Evolutionary conservation across 179 eudicot genomes (phyloP).

Genomic region (Vitellaria paradoxa): DNA sequence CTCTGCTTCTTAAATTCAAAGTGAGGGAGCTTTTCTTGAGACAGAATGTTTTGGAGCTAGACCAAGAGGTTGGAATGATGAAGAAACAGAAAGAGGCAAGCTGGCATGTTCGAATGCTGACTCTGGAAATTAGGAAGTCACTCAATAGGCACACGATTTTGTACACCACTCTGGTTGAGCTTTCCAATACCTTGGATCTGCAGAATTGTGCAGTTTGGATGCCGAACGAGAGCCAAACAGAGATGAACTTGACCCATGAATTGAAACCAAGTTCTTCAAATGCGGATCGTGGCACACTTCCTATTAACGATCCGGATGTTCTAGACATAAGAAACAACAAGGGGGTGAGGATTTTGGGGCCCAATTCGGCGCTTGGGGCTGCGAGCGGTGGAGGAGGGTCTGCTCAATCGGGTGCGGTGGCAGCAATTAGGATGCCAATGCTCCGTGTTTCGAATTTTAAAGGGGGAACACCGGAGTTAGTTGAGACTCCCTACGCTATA

Average conservation of each 20-base stretch:
- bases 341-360: constrained; percentile 54
- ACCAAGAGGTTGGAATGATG: constrained; percentile 82
- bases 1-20: constrained; percentile 71
- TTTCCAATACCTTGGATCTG: constrained; percentile 71
- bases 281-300: constrained; percentile 30
- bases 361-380: constrained; percentile 54
- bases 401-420: constrained; percentile 58
- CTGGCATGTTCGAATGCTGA: constrained; percentile 93
- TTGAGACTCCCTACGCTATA: constrained; percentile 72
- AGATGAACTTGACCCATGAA: constrained; percentile 75
- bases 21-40: constrained; percentile 77
- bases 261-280: constrained; percentile 40
- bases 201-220: constrained; percentile 90
- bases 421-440: constrained; percentile 91
- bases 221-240: constrained; percentile 62
- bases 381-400: constrained; percentile 59
- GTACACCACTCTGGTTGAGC: constrained; percentile 80
- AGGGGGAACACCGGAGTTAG: constrained; percentile 77
- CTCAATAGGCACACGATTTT: constrained; percentile 76
- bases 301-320: constrained; percentile 64
- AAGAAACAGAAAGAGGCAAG: constrained; percentile 81
- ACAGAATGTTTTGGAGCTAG: constrained; percentile 69
- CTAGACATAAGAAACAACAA: constrained; percentile 33
- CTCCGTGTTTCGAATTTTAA: constrained; percentile 74
- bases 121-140: constrained; percentile 84